Evolutionary conservation across 169 alveolate genomes (phyloP), one percentile per base, ranked within the genome.

Genomic region (Cryptosporidium ubiquitum): DNA sequence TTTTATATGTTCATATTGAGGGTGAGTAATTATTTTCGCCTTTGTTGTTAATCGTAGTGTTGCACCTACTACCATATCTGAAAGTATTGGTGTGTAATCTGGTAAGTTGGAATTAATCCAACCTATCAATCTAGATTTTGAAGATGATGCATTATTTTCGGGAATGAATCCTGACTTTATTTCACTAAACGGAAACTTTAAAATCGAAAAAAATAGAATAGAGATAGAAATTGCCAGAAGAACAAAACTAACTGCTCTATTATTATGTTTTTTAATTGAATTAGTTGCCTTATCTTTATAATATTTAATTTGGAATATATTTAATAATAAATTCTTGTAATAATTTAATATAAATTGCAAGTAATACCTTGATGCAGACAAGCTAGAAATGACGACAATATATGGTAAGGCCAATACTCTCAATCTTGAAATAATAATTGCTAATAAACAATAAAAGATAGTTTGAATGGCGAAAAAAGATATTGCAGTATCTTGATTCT

Each of bases 1-100:
- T 49, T 84, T 86, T 10, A 68, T 64, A 35, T 70, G 42, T 61
- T 92, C 94, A 51, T 91, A 92, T 69, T 92, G 94, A 33, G 94
- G 94, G 33, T 92, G 91, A 2, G 91, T 68, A 35, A 92, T 70
- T 20, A 85, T 66, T 10, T 69, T 92, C 23, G 75, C 3, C 20
- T 49, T 35, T 29, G 91, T 84, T 47, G 64, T 91, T 10, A 86
- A 79, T n/a, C 94, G 71, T 57, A 92, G n/a, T 3, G 86, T 42
- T 9, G 93, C 71, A 35, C 92, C 68, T 14, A 91, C 39, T 0
- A 86, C 70, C 92, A 92, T 92, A 71, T 92, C 94, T 26, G 85
- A 55, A 37, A 91, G 49, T 44, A 92, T 57, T 40, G 92, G 92
- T 16, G 91, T 49, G 14, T 69, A 79, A 26, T 70, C 61, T 35